A percentile compares a stretch with the other conserved stretches of the same genome.
Evolutionary conservation across 345 rosid genomes (phyloP).

Genomic region (Eutrema japonicum): DNA sequence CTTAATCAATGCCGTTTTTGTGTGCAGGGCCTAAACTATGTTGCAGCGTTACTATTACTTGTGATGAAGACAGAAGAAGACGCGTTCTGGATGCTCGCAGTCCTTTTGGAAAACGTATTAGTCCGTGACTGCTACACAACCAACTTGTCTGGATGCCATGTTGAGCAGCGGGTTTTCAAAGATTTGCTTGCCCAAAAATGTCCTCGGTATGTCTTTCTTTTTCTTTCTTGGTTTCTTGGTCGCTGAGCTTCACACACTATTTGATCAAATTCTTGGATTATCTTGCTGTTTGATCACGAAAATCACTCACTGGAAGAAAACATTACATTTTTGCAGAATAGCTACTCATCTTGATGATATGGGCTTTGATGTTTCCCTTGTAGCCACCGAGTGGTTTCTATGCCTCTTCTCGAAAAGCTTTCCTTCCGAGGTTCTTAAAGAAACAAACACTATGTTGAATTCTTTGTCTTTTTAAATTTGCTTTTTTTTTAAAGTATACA

Average conservation of each 20-base stretch:
- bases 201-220: slow-evolving; percentile 59
- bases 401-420: slow-evolving; percentile 99
- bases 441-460: not conserved
- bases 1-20: slow-evolving; percentile 18
- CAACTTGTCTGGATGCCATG: slow-evolving; percentile 96
- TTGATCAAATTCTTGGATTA: not conserved
- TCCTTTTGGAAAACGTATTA: slow-evolving; percentile 90
- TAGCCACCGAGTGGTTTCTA: slow-evolving; percentile 98
- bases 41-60: slow-evolving; percentile 87
- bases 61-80: slow-evolving; percentile 99
- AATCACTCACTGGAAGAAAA: not conserved
- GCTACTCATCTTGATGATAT: slow-evolving; percentile 85
- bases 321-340: slow-evolving; percentile 57
- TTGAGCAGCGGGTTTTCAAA: slow-evolving; percentile 95
- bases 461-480: not conserved
- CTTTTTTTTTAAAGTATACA: not conserved
- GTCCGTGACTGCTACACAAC: slow-evolving; percentile 95
- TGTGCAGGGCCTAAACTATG: slow-evolving; percentile 91
- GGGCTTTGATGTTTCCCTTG: slow-evolving; percentile 97
- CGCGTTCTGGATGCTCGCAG: slow-evolving; percentile 99
- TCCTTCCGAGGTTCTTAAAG: slow-evolving; percentile 85
- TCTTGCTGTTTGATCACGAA: not conserved
- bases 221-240: slow-evolving; percentile 13
- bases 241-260: not conserved
- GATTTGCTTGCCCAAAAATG: slow-evolving; percentile 87